Base-by-base conservation (phyloP, 2,329 filamentous ascomycete genomes). In the Elsinoe ampelina region DNA sequence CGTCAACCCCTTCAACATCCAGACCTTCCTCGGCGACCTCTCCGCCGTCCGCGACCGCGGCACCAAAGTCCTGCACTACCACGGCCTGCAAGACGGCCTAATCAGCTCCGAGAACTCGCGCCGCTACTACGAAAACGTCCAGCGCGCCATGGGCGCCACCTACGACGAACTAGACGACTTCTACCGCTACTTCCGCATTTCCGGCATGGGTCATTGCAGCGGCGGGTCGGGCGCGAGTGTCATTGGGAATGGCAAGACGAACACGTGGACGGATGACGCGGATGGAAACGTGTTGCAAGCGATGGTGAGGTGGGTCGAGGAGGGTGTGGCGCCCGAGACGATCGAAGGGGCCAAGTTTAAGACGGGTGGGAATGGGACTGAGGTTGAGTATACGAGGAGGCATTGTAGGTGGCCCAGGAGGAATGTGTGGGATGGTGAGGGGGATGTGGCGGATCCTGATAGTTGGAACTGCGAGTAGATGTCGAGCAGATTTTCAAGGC, bases 161-260 rank as follows among this genome's bases (percentile, higher is more conserved):
- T 63, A 54, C 0, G 45, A 60, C 3, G 57, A 66, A 0, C 58
- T 75, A 6, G 72, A 75, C 58, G 67, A 69, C 0, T 75, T 73
- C 60, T 71, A 74, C 47, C 73, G 78, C 48, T 75, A 72, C 65
- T 81, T 82, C 69, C 71, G 72, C 32, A 76, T 76, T 64, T 75
- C 65, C 58, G 80, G 79, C 5, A 77, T 79, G 69, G 69, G 65
- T 1, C 79, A 81, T 64, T 81, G 79, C 62, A 60, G 73, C 75
- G 61, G 63, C 1, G 75, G 74, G 1, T 62, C 68, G 19, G 67
- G 72, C 17, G 65, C 71, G 20, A 62, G 66, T 22, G 80, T 76
- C 76, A 74, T 78, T 1, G 76, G 79, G 60, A 63, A 74, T 7
- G 73, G 70, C 0, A 64, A 60, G 5, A 67, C 65, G 2, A 67